These are phyloP conservation scores for Hyaloscypha bicolor DNA, from an alignment of 495 filamentous ascomycete genomes.

Conservation along the genomic window DNA sequence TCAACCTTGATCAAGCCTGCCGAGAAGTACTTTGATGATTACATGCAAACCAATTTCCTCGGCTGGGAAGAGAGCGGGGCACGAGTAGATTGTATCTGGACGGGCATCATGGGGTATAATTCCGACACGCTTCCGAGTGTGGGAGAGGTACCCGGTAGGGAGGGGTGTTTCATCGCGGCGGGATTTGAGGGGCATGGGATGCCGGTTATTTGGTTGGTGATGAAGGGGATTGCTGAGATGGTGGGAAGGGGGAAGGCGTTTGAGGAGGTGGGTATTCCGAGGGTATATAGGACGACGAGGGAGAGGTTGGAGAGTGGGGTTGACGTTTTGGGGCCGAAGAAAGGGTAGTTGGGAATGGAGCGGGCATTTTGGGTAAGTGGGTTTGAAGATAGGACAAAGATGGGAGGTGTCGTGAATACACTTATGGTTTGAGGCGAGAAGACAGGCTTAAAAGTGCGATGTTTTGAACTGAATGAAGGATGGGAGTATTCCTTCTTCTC, in stretches of 20 bases:
- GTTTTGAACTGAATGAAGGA: too few species aligned
- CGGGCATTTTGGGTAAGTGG: too few species aligned
- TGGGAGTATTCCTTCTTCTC: too few species aligned
- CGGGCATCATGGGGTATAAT: constrained; percentile 58
- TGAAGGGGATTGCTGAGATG: constrained; percentile 51
- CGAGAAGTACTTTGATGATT: constrained; percentile 52
- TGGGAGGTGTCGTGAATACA: too few species aligned
- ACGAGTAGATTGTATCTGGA: constrained; percentile 60
- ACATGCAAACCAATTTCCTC: constrained; percentile 53
- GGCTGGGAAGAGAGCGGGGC: constrained; percentile 53
- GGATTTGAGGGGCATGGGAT: constrained; percentile 61
- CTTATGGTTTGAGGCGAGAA: too few species aligned
- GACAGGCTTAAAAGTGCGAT: too few species aligned
- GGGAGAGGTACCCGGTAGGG: constrained; percentile 43
- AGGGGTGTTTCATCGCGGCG: constrained; percentile 48
- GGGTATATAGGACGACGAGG: constrained; percentile 43
- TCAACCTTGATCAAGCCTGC: constrained; percentile 55
- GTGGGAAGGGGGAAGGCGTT: constrained; percentile 36
- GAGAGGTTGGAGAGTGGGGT: constrained; percentile 27
- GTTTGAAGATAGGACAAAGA: too few species aligned
- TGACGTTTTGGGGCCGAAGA: too few species aligned
- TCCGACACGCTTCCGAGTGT: constrained; percentile 21
- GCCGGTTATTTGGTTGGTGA: constrained; percentile 47
- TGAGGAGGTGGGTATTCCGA: constrained; percentile 44
- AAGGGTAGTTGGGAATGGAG: too few species aligned